These are phyloP conservation scores for Pseudonectria buxi DNA, from an alignment of 2,329 filamentous ascomycete species.

Conservation along the genomic window DNA sequence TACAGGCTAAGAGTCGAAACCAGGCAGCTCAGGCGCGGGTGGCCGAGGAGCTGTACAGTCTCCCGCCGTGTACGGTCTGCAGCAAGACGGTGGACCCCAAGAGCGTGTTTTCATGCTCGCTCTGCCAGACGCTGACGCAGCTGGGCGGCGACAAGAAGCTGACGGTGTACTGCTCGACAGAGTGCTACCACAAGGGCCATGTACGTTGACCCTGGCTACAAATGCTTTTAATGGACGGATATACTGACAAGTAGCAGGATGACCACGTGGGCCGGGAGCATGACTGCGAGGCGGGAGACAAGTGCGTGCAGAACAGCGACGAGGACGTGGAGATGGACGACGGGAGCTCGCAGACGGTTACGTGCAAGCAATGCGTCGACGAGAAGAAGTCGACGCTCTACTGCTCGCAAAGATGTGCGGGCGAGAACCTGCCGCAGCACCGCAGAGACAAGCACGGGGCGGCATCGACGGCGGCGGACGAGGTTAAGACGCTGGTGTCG, in stretches of 20 bases:
- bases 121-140: conserved; percentile 38
- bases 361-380: conserved; percentile 36
- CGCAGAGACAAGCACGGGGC: conserved; percentile 27
- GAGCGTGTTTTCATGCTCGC: conserved; percentile 35
- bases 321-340: conserved; percentile 35
- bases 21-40: conserved; percentile 23
- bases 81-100: conserved; percentile 25
- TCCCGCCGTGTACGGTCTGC: conserved; percentile 37
- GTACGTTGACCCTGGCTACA: conserved; percentile 27
- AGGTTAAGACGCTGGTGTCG: conserved; percentile 15
- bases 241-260: conserved; percentile 27
- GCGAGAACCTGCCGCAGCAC: conserved; percentile 34
- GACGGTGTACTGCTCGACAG: conserved; percentile 39
- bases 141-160: conserved; percentile 29
- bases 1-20: conserved; percentile 30
- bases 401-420: conserved; percentile 38
- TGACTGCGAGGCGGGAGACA: conserved; percentile 34
- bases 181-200: conserved; percentile 33
- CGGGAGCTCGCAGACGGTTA: conserved; percentile 22
- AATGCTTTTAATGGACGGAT: neutral
- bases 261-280: conserved; percentile 33
- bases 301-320: conserved; percentile 33
- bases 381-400: conserved; percentile 32
- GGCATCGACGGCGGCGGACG: conserved; percentile 14
- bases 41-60: conserved; percentile 28